Conservation (phyloP, 208 protist species). For the Crithidia fasciculata region DNA sequence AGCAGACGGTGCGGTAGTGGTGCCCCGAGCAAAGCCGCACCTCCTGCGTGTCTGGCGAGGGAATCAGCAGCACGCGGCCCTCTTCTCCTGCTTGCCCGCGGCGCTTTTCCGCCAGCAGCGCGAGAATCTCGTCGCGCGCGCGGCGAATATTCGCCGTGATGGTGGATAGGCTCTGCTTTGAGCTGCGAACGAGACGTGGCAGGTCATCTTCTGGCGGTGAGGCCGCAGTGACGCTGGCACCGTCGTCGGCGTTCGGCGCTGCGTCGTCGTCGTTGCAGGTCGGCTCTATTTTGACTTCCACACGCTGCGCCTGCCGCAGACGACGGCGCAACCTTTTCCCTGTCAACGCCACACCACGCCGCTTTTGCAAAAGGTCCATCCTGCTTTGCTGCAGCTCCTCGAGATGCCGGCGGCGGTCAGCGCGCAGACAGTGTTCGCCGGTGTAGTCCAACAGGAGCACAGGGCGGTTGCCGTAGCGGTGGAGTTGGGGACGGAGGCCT, state of each 20-base stretch:
- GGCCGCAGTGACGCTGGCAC: no score
- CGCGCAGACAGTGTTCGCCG: conserved; percentile 3
- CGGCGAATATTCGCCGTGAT: no score
- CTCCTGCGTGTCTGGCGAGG: conserved; percentile 49
- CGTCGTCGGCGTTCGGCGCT: no score
- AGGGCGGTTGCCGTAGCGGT: conserved; percentile 23
- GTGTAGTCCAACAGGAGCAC: conserved; percentile 46
- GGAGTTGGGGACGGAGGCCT: neutral
- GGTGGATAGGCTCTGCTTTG: no score
- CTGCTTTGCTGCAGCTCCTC: no score
- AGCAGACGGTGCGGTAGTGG: conserved; percentile 67
- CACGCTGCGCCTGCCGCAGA: neutral
- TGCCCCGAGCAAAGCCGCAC: conserved; percentile 49
- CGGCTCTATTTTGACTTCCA: no score
- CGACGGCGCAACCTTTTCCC: neutral
- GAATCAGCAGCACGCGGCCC: conserved; percentile 55
- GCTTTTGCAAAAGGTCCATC: no score
- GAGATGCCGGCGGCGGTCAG: conserved; percentile 1
- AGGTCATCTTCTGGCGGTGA: no score
- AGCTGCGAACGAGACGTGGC: no score
- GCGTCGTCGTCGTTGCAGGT: no score
- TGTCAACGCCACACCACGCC: no score
- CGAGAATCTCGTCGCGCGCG: neutral
- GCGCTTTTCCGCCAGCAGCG: conserved; percentile 13
- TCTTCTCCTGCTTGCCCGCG: neutral